Evolutionary conservation across 495 filamentous ascomycete genomes (phyloP).

Genomic region (Pyronema omphalodes): DNA sequence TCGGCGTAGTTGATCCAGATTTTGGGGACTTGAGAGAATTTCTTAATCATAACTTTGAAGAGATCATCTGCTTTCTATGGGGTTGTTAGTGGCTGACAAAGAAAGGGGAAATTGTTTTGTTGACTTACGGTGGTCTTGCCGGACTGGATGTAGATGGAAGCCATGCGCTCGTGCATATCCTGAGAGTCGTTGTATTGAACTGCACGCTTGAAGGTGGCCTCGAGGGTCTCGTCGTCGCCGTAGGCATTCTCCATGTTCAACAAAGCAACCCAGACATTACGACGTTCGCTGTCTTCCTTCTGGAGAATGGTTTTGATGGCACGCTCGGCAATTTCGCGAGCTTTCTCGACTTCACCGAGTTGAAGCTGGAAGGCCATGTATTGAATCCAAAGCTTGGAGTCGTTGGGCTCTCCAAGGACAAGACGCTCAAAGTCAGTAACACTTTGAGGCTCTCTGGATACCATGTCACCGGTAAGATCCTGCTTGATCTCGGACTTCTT

Average conservation of each 20-base stretch:
- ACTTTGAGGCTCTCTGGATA: conserved; percentile 76
- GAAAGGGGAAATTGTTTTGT: conserved; percentile 4
- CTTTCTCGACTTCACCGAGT: conserved; percentile 66
- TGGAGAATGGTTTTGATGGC: conserved; percentile 78
- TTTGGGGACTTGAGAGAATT: conserved; percentile 51
- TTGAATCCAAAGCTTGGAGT: conserved; percentile 72
- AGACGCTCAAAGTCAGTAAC: conserved; percentile 83
- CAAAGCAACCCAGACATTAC: conserved; percentile 86
- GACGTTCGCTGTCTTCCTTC: conserved; percentile 68
- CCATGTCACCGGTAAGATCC: conserved; percentile 75
- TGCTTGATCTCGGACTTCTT: conserved; percentile 63
- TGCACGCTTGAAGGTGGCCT: conserved; percentile 77
- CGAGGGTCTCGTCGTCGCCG: conserved; percentile 64
- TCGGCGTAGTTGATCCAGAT: conserved; percentile 91
- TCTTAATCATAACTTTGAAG: conserved; percentile 70
- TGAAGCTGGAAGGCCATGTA: conserved; percentile 97
- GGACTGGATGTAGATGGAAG: conserved; percentile 86
- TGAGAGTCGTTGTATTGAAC: conserved; percentile 86
- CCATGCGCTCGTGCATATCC: conserved; percentile 73
- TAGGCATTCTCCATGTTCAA: conserved; percentile 88
- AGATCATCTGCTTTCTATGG: conserved; percentile 70
- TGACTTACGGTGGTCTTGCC: conserved; percentile 50
- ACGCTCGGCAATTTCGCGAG: conserved; percentile 72
- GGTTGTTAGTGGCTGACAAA: conserved; percentile 24
- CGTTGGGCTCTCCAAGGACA: conserved; percentile 76